Base-by-base conservation (phyloP, 805 yeast genomes). In the Saccharomycopsis oosterbeekiorum region DNA sequence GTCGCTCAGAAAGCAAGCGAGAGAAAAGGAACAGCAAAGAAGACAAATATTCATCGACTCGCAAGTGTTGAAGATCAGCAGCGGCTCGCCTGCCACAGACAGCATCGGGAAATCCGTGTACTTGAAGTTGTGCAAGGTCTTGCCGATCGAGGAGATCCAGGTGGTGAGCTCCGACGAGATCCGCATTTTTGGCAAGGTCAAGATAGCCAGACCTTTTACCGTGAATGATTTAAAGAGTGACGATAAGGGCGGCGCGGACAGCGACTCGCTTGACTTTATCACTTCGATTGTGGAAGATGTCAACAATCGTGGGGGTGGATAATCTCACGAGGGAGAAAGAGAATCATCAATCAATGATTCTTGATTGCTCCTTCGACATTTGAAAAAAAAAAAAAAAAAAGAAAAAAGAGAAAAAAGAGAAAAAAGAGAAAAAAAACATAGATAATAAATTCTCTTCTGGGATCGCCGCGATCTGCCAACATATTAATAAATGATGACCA, bases 71-170 rank as follows among this genome's bases (percentile, higher is more conserved):
- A 47, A 47, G 34, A 19, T 47, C 34, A 47, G 34, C n/a, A 24
- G 53, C 34, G n/a, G 34, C 8, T 47, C 53, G 29, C 4, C 50
- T 4, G 57, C 54, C 8, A 50, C 47, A 12, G 63, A 60, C 15
- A 57, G 50, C 55, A 53, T 51, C 41, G 65, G 64, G 14, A 56
- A 57, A 17, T 64, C 59, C 37, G 60, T 63, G 21, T 63, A 61
- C 39, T 36, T 24, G 36, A 63, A 60, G 40, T 29, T 61, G n/a
- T 39, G 57, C 40, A 63, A 63, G 50, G 51, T 63, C 41, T 61
- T 63, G 24, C 65, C 65, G 12, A 24, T 61, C 14, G 65, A 63
- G 34, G 65, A 63, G 37, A 37, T 63, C 17, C 21, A 15, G n/a
- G 59, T 59, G 21, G 56, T 40, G 15, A 29, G 55, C 11, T 19